A percentile compares a stretch with the other conserved stretches of the same genome.
Evolutionary conservation across 208 protist genomes (phyloP).

Genomic region (Crithidia sp.): DNA sequence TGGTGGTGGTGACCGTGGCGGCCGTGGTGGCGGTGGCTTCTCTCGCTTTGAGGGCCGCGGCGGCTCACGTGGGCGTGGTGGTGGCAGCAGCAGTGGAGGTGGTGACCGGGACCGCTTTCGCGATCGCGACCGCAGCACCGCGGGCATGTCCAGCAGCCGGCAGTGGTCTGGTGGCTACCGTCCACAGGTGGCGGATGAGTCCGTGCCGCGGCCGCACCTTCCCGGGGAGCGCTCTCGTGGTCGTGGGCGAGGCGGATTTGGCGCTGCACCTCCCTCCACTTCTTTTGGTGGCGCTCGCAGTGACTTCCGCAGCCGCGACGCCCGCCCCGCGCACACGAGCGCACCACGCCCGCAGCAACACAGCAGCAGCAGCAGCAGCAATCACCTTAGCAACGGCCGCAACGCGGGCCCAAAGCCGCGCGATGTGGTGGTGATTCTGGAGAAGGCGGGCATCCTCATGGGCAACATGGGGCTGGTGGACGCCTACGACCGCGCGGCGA

Average conservation of each 20-base stretch:
- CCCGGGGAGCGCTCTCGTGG: conserved; percentile 25
- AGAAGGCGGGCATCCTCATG: conserved; percentile 82
- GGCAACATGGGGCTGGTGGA: conserved; percentile 81
- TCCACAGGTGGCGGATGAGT: conserved; percentile 58
- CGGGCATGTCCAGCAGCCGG: conserved; percentile 40
- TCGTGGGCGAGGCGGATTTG: conserved; percentile 3
- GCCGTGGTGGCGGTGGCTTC: conserved; percentile 17
- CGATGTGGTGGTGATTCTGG: conserved; percentile 87
- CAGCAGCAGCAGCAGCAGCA: conserved; percentile 11
- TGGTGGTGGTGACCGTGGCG: conserved; percentile 5
- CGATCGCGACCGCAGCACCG: conserved; percentile 33
- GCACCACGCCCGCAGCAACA: neutral
- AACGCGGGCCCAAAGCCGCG: conserved; percentile 31
- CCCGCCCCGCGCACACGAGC: neutral
- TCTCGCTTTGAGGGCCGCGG: conserved; percentile 14
- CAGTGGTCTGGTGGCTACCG: conserved; percentile 46
- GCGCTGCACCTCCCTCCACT: conserved; percentile 1
- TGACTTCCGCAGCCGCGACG: conserved; percentile 2
- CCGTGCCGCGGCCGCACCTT: conserved; percentile 36
- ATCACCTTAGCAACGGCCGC: conserved; percentile 1
- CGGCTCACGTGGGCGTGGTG: conserved; percentile 8
- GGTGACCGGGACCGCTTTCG: conserved; percentile 21
- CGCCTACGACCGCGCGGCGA: conserved; percentile 82
- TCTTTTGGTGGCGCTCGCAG: neutral
- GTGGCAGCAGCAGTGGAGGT: conserved; percentile 14